Percentiles rank a stretch among this genome's conserved stretches.
These are phyloP conservation scores for Venustampulla echinocandica DNA, from an alignment of 495 filamentous ascomycete species.

Conservation along the genomic window DNA sequence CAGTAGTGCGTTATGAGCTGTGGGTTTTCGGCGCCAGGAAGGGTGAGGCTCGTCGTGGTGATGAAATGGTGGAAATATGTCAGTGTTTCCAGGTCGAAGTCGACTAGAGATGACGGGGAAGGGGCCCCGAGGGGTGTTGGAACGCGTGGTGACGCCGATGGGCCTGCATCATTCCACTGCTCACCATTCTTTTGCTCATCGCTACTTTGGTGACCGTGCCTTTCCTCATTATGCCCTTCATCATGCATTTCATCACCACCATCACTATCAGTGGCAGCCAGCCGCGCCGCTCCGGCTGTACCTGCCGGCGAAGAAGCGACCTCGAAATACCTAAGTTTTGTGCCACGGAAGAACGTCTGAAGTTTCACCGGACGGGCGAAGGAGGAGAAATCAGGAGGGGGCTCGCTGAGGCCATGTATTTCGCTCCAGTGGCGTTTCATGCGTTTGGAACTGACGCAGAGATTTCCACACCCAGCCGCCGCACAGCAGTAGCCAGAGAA, in stretches of 20 bases:
- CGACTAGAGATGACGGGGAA: not conserved
- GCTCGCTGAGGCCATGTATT: constrained; percentile 16
- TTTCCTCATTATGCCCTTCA: no score
- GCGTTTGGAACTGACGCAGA: constrained; percentile 28
- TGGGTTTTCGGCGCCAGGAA: constrained; percentile 15
- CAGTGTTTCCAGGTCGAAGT: constrained; percentile 26
- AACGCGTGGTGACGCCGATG: no score
- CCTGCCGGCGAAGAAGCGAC: constrained; percentile 8
- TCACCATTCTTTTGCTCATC: not conserved
- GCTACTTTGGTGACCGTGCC: not conserved
- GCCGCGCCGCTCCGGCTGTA: no score
- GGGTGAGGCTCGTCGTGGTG: constrained; percentile 27
- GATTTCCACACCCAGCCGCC: constrained; percentile 21
- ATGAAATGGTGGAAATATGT: constrained; percentile 32
- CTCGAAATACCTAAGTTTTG: constrained; percentile 32
- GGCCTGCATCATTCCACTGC: no score
- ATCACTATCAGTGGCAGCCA: not conserved
- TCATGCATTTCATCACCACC: not conserved
- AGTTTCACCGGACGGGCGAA: constrained; percentile 20
- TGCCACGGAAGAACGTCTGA: constrained; percentile 32
- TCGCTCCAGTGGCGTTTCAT: constrained; percentile 30
- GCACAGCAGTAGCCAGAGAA: constrained; percentile 25
- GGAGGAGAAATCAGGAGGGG: not conserved
- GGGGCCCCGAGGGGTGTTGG: not conserved
- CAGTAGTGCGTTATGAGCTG: constrained; percentile 14